Conservation (phyloP, 2,329 filamentous ascomycete genomes). For the Fusarium compactum region DNA sequence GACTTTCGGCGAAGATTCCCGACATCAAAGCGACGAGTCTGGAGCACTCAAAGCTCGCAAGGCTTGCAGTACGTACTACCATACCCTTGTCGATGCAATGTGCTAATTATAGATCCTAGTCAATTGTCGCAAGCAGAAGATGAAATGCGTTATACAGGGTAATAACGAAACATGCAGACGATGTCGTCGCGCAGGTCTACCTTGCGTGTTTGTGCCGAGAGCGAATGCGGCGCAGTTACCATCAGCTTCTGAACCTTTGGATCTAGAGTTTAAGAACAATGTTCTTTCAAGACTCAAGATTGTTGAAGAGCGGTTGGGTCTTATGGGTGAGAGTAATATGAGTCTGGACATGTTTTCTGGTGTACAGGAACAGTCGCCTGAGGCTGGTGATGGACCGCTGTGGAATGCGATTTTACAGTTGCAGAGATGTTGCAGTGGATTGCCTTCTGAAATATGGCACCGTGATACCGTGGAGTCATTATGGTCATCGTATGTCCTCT, state of each 20-base stretch:
- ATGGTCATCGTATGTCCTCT: constrained; percentile 6
- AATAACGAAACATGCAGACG: constrained; percentile 19
- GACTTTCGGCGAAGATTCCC: constrained; percentile 22
- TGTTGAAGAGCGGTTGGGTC: neutral
- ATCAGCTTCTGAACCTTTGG: constrained; percentile 3
- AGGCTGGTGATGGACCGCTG: neutral
- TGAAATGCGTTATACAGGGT: constrained; percentile 29
- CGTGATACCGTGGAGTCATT: constrained; percentile 15
- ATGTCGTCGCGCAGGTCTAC: constrained; percentile 17
- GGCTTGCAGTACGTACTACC: constrained; percentile 14
- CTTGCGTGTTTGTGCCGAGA: constrained; percentile 20
- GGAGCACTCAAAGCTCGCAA: constrained; percentile 21
- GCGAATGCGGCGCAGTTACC: constrained; percentile 20
- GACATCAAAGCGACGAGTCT: constrained; percentile 14
- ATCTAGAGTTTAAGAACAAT: constrained; percentile 20
- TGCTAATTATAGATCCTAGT: constrained; percentile 16
- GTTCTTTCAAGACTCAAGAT: constrained; percentile 1
- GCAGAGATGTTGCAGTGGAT: neutral
- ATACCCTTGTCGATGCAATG: neutral
- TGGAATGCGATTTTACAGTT: constrained; percentile 10
- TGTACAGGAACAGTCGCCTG: neutral
- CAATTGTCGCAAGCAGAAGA: constrained; percentile 25
- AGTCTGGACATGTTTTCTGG: neutral
- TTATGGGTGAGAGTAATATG: neutral
- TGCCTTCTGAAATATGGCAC: constrained; percentile 1